A percentile compares a stretch with the other conserved stretches of the same genome.
These are phyloP conservation scores for Metschnikowia orientalis DNA, from an alignment of 805 yeast genomes.

Conservation along the genomic window DNA sequence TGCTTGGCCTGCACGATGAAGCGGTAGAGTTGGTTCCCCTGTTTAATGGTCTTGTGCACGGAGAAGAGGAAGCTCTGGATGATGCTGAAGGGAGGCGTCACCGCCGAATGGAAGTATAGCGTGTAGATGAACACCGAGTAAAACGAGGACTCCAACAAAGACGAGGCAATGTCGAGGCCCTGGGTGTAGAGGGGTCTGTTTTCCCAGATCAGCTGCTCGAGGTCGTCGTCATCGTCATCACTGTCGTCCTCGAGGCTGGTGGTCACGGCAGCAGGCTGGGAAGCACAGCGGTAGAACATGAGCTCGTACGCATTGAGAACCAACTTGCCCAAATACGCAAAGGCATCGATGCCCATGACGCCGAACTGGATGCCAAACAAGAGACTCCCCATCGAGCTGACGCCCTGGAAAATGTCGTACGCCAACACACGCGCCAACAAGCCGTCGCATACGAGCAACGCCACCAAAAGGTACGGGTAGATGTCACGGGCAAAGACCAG, in stretches of 20 bases:
- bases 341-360: slow-evolving; percentile 51
- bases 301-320: slow-evolving; percentile 55
- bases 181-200: slow-evolving; percentile 57
- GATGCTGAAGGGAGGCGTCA: slow-evolving; percentile 35
- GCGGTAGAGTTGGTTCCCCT: slow-evolving; percentile 42
- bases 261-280: background rate
- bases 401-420: slow-evolving; percentile 49
- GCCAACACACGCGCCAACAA: slow-evolving; percentile 50
- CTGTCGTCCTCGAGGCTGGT: slow-evolving; percentile 6
- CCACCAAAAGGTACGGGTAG: slow-evolving; percentile 40
- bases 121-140: slow-evolving; percentile 32
- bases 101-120: slow-evolving; percentile 28
- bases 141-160: slow-evolving; percentile 33
- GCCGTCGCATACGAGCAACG: slow-evolving; percentile 49
- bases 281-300: slow-evolving; percentile 31
- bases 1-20: slow-evolving; percentile 54
- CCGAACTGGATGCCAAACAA: slow-evolving; percentile 77
- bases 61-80: slow-evolving; percentile 43
- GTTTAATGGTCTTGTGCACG: slow-evolving; percentile 28
- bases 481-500: slow-evolving; percentile 32
- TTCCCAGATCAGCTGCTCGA: slow-evolving; percentile 66
- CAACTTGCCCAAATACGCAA: slow-evolving; percentile 44
- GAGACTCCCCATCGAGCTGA: slow-evolving; percentile 52
- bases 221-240: slow-evolving; percentile 33
- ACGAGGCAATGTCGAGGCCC: slow-evolving; percentile 49